phyloP scores from a whole-genome alignment of 805 yeast species.

The Candida lessepsii region DNA sequence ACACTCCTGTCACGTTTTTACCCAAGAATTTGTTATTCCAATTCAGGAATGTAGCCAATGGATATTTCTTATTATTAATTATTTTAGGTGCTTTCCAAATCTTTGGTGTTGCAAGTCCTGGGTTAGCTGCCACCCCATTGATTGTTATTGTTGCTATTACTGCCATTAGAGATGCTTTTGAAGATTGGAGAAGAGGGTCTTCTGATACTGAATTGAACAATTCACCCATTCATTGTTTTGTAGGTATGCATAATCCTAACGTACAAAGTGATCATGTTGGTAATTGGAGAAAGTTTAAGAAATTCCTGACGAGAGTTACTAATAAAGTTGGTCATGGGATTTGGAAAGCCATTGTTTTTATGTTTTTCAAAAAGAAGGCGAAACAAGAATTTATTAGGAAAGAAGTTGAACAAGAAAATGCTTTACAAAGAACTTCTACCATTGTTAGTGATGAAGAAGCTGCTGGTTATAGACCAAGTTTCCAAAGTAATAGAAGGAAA shows the following conservation, averaged over 20 bases:
- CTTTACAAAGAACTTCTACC: constrained; percentile 38
- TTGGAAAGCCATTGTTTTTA: constrained; percentile 20
- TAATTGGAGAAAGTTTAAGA: constrained; percentile 69
- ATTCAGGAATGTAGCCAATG: constrained; percentile 58
- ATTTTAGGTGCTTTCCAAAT: constrained; percentile 60
- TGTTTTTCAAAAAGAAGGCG: constrained; percentile 25
- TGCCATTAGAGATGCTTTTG: constrained; percentile 74
- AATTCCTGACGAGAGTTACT: constrained; percentile 42
- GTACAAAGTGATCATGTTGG: constrained; percentile 54
- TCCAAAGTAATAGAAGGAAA: constrained; percentile 10
- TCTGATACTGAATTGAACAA: constrained; percentile 71
- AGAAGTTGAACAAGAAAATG: constrained; percentile 23
- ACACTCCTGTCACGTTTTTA: constrained; percentile 55
- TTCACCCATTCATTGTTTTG: constrained; percentile 55
- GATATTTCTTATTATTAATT: constrained; percentile 54
- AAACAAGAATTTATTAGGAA: constrained; percentile 27
- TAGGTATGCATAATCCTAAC: constrained; percentile 57
- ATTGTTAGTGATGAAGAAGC: constrained; percentile 24
- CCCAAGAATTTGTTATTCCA: constrained; percentile 57
- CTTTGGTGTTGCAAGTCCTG: constrained; percentile 74
- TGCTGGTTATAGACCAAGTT: constrained; percentile 7
- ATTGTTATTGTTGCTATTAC: constrained; percentile 75
- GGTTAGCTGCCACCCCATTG: constrained; percentile 74
- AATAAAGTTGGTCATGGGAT: constrained; percentile 18
- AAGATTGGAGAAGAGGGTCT: constrained; percentile 64